Evolutionary conservation across 202 grass and related monocot genomes (phyloP).

Genomic region (Elaeis oleifera): DNA sequence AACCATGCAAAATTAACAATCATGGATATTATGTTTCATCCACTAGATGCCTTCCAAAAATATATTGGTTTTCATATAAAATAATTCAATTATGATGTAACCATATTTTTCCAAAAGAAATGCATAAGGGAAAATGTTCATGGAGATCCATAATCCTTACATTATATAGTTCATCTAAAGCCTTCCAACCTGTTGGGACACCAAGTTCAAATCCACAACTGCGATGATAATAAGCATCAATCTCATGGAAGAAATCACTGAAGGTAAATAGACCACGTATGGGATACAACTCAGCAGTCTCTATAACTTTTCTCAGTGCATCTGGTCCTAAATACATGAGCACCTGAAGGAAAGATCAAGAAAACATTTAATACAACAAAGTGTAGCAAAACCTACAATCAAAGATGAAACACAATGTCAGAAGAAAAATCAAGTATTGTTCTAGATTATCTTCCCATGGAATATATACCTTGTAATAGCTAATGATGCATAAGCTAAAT

Average conservation of each 20-base stretch:
- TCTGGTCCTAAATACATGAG: constrained; percentile 71
- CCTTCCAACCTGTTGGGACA: constrained; percentile 66
- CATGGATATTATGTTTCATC: too few species aligned
- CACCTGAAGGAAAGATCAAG: constrained; percentile 42
- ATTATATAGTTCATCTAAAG: constrained; percentile 76
- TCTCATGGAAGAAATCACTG: constrained; percentile 64
- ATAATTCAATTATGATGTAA: too few species aligned
- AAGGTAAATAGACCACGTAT: constrained; percentile 86
- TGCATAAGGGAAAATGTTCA: constrained; percentile 2
- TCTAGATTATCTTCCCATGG: too few species aligned
- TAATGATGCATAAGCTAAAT: too few species aligned
- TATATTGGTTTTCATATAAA: too few species aligned
- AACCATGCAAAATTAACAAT: too few species aligned
- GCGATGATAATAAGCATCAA: constrained; percentile 75
- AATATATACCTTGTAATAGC: too few species aligned
- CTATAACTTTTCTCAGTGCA: constrained; percentile 66
- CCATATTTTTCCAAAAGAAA: neutral
- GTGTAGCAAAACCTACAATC: neutral
- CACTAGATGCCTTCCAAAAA: too few species aligned
- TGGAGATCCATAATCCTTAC: constrained; percentile 29
- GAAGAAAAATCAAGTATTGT: too few species aligned
- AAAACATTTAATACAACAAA: constrained; percentile 7
- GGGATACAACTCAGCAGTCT: constrained; percentile 76
- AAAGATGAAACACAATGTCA: too few species aligned
- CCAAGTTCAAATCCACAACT: constrained; percentile 44